Evolutionary conservation across 768 basidiomycete genomes (phyloP), one percentile per base, ranked within the genome.

Genomic region (Daedaleopsis nitida): DNA sequence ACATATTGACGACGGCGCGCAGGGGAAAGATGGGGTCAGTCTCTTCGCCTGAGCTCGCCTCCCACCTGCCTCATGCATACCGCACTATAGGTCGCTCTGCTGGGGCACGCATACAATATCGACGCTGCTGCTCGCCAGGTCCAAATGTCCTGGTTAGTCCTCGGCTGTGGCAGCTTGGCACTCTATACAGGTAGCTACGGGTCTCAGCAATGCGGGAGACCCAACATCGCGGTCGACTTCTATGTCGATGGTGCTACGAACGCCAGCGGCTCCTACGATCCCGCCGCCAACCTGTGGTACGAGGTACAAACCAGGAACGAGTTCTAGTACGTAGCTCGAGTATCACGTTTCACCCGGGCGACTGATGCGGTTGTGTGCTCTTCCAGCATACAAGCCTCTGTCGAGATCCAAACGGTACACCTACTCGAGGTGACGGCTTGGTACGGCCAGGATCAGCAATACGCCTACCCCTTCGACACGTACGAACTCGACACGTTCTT

Each of bases 91-190:
- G 45, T 68, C 12, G 60, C 61, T 16, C 61, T 68, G 10, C 23
- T 68, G 13, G 67, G 67, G 10, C 64, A 68, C 47, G 63, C 66
- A 11, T 68, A 63, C 59, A 52, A 65, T 45, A 52, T 68, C 16
- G 65, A 68, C 37, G 43, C 66, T 9, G 38, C 56, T 1, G 51
- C 62, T 13, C 64, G 62, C 12, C 52, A 52, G 14, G 60, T 66
- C 11, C 51, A 55, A 13, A 66, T 68, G 24, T 64, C 65, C 7
- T 68, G 64, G 67, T 59, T 68, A 17, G 52, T 68, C 3, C 48
- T 64, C 2, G 67, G 67, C 7, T 68, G 67, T 32, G 67, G 66
- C n/a, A 55, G 34, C 3, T 48, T 65, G 38, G 60, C 54, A 5
- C 19, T 37, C 5, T n/a, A 38, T 9, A 38, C 50, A 1, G 48